Percentiles rank a stretch among this genome's conserved stretches.
Conservation (phyloP, 352 stramenopile genomes). For the Phytophthora citricola region DNA sequence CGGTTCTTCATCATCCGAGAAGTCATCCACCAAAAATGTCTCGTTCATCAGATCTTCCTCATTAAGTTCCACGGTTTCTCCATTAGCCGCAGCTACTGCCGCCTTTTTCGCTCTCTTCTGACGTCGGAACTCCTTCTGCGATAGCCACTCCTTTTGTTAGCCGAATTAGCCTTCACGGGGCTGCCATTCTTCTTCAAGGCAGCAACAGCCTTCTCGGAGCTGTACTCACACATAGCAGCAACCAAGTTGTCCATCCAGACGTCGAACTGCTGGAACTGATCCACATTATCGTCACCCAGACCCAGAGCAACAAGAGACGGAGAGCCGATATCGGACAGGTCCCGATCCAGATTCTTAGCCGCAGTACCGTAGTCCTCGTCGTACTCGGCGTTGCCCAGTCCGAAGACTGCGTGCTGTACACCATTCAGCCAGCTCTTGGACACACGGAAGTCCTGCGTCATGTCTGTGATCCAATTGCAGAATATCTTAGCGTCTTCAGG, state of each 20-base stretch:
- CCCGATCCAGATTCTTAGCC: slow-evolving; percentile 73
- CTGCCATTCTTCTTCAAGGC: slow-evolving; percentile 21
- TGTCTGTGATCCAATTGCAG: slow-evolving; percentile 89
- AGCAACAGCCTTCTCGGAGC: slow-evolving; percentile 44
- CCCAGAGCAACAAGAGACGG: slow-evolving; percentile 63
- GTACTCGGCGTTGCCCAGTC: slow-evolving; percentile 89
- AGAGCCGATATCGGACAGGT: slow-evolving; percentile 73
- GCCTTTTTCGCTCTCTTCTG: slow-evolving; percentile 84
- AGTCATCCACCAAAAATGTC: slow-evolving; percentile 73
- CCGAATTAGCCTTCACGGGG: slow-evolving; percentile 16
- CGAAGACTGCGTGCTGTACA: slow-evolving; percentile 82
- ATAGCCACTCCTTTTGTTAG: slow-evolving; percentile 64
- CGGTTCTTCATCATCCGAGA: slow-evolving; percentile 72
- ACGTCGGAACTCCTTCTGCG: slow-evolving; percentile 85
- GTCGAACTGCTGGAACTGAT: slow-evolving; percentile 86
- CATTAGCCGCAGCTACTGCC: slow-evolving; percentile 51
- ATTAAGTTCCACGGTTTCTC: slow-evolving; percentile 68
- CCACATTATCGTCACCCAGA: slow-evolving; percentile 84
- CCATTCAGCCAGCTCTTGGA: slow-evolving; percentile 82
- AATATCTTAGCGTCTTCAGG: slow-evolving; percentile 82
- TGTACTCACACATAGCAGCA: slow-evolving; percentile 79
- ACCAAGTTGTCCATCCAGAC: slow-evolving; percentile 84
- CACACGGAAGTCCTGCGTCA: slow-evolving; percentile 91
- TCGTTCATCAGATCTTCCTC: slow-evolving; percentile 91
- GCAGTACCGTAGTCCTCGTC: slow-evolving; percentile 88